Base-by-base conservation (phyloP, 1,139 yeast genomes). In the Zygosaccharomyces pseudobailii region DNA sequence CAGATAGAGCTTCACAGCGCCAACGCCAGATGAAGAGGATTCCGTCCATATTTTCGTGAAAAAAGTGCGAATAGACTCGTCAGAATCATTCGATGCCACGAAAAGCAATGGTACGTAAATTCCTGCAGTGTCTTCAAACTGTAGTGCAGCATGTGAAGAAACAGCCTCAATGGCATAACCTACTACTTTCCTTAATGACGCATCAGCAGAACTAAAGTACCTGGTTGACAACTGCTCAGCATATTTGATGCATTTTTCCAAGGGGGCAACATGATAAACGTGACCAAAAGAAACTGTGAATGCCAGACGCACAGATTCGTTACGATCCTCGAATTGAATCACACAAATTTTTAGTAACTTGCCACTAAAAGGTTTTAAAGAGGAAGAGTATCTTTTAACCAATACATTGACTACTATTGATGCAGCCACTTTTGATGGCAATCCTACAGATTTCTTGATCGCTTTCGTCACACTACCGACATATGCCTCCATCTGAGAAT, bases 341-440 rank as follows among this genome's bases (percentile, higher is more conserved):
- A 71, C 63, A 42, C 89, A 78, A 3, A 80, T 71, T 44, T 75
- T 74, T 51, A 90, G 67, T 17, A 90, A 67, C 13, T 72, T 69
- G 47, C 83, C 86, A 7, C 90, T 85, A 58, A 78, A 79, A 0
- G 87, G 83, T 39, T 74, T 72, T 9, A 80, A 65, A 20, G 78
- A 61, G 30, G 74, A 73, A n/a, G 75, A 64, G 56, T 84, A 81
- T 53, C 82, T 75, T 23, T 79, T 71, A 0, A 84, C 76, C 48
- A 89, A 65, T 22, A 80, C 75, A 6, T 84, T 87, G 22, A 89
- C 65, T 0, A 90, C 83, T 53, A 82, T 77, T n/a, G 95, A 79
- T 0, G 92, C 89, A 37, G 94, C 89, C 1, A 87, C 89, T 61
- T 89, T 89, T 0, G 97, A 88, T 0, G 97, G 97, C 27, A 92